A percentile compares a stretch with the other conserved stretches of the same genome.
These are phyloP conservation scores for Clarkia xantiana DNA, from an alignment of 345 rosid genomes.

Conservation along the genomic window DNA sequence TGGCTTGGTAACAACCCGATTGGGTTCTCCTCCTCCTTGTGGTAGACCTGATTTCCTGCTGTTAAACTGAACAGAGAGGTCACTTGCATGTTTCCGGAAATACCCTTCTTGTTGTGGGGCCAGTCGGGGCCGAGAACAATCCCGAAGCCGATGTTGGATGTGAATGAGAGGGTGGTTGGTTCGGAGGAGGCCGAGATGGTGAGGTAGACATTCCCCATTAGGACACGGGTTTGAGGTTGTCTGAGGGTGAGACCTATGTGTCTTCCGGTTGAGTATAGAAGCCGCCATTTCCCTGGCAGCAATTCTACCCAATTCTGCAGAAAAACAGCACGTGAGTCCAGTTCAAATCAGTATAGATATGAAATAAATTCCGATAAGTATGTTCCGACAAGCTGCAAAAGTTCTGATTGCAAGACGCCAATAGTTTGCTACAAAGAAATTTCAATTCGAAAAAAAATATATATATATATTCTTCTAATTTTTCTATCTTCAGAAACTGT, in stretches of 20 bases:
- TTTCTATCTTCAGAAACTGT: no score
- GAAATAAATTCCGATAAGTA: no score
- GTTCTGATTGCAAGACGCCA: no score
- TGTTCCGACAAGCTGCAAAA: no score
- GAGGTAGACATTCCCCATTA: conserved; percentile 52
- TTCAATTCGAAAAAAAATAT: no score
- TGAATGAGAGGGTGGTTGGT: conserved; percentile 21
- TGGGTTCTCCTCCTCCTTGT: conserved; percentile 44
- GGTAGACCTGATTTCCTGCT: conserved; percentile 59
- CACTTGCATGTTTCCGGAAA: conserved; percentile 41
- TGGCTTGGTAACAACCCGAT: conserved; percentile 34
- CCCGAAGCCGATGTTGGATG: conserved; percentile 47
- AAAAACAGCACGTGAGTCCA: not conserved
- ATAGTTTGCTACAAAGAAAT: no score
- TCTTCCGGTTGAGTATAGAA: conserved; percentile 69
- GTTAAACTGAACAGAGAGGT: conserved; percentile 35
- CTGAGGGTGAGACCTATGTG: conserved; percentile 84
- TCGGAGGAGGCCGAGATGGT: conserved; percentile 32
- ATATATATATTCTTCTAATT: no score
- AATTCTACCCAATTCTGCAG: conserved; percentile 70
- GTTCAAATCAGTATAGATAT: not conserved
- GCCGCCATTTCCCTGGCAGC: conserved; percentile 85
- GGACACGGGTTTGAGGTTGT: conserved; percentile 60
- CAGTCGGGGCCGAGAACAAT: conserved; percentile 45
- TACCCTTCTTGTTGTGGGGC: conserved; percentile 69